These are phyloP conservation scores for Sporothrix sp. DNA, from an alignment of 2,329 filamentous ascomycete genomes.

Conservation along the genomic window DNA sequence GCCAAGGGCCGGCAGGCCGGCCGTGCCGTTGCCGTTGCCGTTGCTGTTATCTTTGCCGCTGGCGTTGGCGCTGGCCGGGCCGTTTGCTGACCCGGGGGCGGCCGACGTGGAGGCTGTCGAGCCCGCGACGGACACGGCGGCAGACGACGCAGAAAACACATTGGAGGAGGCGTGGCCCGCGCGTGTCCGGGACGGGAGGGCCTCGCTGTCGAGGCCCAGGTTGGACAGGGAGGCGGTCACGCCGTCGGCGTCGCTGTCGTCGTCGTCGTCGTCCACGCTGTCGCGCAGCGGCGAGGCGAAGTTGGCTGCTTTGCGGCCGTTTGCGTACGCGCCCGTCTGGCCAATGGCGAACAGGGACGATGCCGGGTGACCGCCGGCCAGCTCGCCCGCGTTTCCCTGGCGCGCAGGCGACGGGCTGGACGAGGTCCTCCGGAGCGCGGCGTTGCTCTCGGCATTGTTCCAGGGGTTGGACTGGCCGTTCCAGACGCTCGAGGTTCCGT, in stretches of 20 bases:
- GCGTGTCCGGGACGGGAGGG: not conserved
- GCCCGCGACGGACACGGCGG: conserved; percentile 3
- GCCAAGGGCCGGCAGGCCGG: not conserved
- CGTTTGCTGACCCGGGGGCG: not conserved
- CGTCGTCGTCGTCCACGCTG: not conserved
- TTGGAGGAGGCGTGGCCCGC: not conserved
- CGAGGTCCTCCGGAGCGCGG: conserved; percentile 33
- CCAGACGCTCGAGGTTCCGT: conserved; percentile 10
- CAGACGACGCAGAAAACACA: not conserved
- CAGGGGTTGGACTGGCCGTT: conserved; percentile 43
- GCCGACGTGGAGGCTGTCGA: conserved; percentile 2
- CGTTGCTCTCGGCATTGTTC: conserved; percentile 42
- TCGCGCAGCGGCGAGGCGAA: conserved; percentile 22
- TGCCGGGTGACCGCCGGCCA: conserved; percentile 30
- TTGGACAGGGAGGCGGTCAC: not conserved
- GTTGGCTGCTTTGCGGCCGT: conserved; percentile 22
- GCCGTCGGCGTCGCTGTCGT: not conserved
- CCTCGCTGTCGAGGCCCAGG: conserved; percentile 9
- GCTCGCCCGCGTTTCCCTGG: conserved; percentile 36
- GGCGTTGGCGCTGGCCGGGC: not conserved
- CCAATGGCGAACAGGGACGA: conserved; percentile 37
- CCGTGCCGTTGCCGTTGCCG: not conserved
- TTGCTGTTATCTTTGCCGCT: not conserved
- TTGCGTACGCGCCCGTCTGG: conserved; percentile 24
- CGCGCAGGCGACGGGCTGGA: conserved; percentile 51